phyloP scores from a whole-genome alignment of 2,329 filamentous ascomycete genomes.

The Scedosporium apiospermum region DNA sequence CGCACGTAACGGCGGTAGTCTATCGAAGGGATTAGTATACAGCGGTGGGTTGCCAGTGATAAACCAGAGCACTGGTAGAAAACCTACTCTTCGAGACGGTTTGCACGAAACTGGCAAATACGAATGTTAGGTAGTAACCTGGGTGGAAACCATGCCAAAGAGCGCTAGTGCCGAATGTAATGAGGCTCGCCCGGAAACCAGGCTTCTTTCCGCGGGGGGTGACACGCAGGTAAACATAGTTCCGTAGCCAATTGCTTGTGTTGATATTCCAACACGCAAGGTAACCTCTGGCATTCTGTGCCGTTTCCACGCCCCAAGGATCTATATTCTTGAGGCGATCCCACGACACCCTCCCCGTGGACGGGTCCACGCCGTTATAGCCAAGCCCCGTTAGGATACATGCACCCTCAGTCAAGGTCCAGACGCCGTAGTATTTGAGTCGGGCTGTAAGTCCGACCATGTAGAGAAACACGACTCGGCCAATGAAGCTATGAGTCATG shows the following conservation, averaged over 20 bases:
- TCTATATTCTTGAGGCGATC: slow-evolving; percentile 84
- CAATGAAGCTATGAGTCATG: slow-evolving; percentile 56
- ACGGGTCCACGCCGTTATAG: slow-evolving; percentile 84
- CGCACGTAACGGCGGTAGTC: slow-evolving; percentile 83
- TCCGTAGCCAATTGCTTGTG: slow-evolving; percentile 91
- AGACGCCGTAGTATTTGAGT: slow-evolving; percentile 94
- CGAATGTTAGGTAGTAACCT: slow-evolving; percentile 86
- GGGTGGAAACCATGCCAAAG: slow-evolving; percentile 99
- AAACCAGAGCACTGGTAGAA: neutral
- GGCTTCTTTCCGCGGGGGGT: slow-evolving; percentile 94
- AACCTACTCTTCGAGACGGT: slow-evolving; percentile 80
- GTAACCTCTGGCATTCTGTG: slow-evolving; percentile 88
- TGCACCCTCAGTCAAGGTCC: slow-evolving; percentile 84
- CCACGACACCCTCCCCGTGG: slow-evolving; percentile 77
- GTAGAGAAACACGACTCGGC: slow-evolving; percentile 70
- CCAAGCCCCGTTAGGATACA: slow-evolving; percentile 91
- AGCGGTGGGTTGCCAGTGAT: neutral
- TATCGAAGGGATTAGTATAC: slow-evolving; percentile 26
- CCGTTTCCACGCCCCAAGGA: slow-evolving; percentile 74
- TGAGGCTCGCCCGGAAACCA: slow-evolving; percentile 86
- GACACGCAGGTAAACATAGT: slow-evolving; percentile 91
- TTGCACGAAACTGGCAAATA: slow-evolving; percentile 84
- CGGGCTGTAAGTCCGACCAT: slow-evolving; percentile 75
- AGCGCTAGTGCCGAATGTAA: slow-evolving; percentile 88
- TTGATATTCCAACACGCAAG: slow-evolving; percentile 97